Evolutionary conservation across 768 basidiomycete genomes (phyloP).

Genomic region (Kwoniella sp.): DNA sequence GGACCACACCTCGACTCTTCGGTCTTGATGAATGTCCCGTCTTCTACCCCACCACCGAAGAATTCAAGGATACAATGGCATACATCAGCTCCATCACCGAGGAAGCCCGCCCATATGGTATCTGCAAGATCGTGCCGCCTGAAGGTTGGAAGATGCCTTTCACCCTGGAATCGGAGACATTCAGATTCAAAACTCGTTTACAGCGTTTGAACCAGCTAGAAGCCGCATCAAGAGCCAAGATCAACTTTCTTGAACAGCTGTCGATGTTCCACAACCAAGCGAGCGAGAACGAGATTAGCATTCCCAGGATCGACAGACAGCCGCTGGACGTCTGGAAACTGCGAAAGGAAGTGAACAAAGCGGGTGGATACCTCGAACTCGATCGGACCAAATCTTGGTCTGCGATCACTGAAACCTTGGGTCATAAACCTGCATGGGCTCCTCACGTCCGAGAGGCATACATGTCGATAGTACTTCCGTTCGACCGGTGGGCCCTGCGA

Average conservation of each 20-base stretch:
- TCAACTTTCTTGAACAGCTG: constrained; percentile 96
- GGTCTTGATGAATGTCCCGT: constrained; percentile 85
- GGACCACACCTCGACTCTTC: constrained; percentile 65
- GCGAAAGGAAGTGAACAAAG: constrained; percentile 83
- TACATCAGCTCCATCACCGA: constrained; percentile 74
- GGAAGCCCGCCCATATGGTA: constrained; percentile 76
- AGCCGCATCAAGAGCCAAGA: constrained; percentile 91
- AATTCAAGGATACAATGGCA: constrained; percentile 91
- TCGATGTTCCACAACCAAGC: constrained; percentile 94
- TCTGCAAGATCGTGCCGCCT: constrained; percentile 95
- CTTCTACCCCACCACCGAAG: constrained; percentile 83
- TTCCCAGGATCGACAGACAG: constrained; percentile 91
- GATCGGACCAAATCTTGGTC: constrained; percentile 76
- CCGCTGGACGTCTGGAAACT: constrained; percentile 91
- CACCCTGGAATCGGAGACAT: constrained; percentile 86
- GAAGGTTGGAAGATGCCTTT: constrained; percentile 94
- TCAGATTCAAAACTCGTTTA: constrained; percentile 93
- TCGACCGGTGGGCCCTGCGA: constrained; percentile 82
- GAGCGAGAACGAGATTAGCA: constrained; percentile 87
- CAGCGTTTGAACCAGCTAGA: constrained; percentile 96
- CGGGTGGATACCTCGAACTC: constrained; percentile 87
- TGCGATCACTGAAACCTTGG: constrained; percentile 76
- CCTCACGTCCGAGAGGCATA: constrained; percentile 90
- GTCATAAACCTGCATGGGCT: constrained; percentile 78
- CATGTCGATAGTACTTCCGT: constrained; percentile 88